These are phyloP conservation scores for Mortierella sp. DNA, from an alignment of 371 early-diverging fungal species.

Conservation along the genomic window DNA sequence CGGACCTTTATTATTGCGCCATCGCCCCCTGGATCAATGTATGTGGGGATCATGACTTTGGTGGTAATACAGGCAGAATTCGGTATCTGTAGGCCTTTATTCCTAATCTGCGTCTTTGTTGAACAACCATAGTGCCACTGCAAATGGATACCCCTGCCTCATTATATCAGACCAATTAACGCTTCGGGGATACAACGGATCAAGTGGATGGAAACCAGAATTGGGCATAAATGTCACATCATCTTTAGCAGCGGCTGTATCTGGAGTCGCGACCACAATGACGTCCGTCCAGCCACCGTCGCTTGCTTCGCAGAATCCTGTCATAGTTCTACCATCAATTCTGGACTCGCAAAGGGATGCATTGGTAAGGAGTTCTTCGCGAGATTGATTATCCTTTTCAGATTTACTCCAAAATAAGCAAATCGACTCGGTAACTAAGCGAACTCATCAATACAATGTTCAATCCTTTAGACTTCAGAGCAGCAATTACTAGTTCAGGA, in stretches of 20 bases:
- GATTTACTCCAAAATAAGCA: too few species aligned
- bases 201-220: conserved; percentile 38
- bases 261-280: too few species aligned
- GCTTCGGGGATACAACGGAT: conserved; percentile 31
- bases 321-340: too few species aligned
- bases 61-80: neutral
- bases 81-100: neutral
- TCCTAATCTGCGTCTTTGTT: neutral
- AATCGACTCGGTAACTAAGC: too few species aligned
- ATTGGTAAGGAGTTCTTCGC: neutral
- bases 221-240: neutral
- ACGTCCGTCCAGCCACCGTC: too few species aligned
- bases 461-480: conserved; percentile 18
- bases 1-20: conserved; percentile 40
- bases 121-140: conserved; percentile 17
- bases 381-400: too few species aligned
- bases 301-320: neutral
- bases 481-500: conserved; percentile 32
- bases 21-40: conserved; percentile 23
- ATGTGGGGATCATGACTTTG: neutral
- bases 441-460: neutral
- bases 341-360: neutral
- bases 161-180: conserved; percentile 45
- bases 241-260: too few species aligned
- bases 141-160: conserved; percentile 35